Conservation (phyloP, 345 rosid species). For the Gossypium bickii region DNA sequence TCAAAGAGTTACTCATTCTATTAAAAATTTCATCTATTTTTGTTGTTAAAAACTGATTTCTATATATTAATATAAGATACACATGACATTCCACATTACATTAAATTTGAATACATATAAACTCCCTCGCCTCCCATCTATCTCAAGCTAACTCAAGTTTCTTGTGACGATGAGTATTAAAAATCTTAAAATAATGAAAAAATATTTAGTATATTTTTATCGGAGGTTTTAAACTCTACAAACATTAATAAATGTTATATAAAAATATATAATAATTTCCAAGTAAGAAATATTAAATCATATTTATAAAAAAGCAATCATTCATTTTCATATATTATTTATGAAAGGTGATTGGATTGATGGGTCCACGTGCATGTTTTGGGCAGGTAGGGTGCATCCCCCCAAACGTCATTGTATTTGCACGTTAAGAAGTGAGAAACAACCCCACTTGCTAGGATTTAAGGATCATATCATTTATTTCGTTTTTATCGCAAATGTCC, state of each 20-base stretch:
- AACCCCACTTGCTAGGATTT: slow-evolving; percentile 38
- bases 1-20: too few species aligned
- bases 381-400: neutral
- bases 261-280: too few species aligned
- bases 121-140: neutral
- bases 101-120: too few species aligned
- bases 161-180: neutral
- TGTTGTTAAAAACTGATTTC: too few species aligned
- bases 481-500: neutral
- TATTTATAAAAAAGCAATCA: too few species aligned
- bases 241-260: too few species aligned
- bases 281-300: too few species aligned
- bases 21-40: too few species aligned
- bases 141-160: neutral
- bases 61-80: too few species aligned
- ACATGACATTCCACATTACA: accelerated
- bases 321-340: neutral
- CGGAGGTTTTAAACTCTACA: too few species aligned
- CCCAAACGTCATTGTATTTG: neutral
- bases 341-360: slow-evolving; percentile 18
- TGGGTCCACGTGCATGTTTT: slow-evolving; percentile 35
- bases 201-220: too few species aligned
- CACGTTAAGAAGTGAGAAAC: neutral
- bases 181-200: too few species aligned
- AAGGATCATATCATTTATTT: slow-evolving; percentile 29